These are phyloP conservation scores for Camelina sativa DNA, from an alignment of 345 rosid species.

Conservation along the genomic window DNA sequence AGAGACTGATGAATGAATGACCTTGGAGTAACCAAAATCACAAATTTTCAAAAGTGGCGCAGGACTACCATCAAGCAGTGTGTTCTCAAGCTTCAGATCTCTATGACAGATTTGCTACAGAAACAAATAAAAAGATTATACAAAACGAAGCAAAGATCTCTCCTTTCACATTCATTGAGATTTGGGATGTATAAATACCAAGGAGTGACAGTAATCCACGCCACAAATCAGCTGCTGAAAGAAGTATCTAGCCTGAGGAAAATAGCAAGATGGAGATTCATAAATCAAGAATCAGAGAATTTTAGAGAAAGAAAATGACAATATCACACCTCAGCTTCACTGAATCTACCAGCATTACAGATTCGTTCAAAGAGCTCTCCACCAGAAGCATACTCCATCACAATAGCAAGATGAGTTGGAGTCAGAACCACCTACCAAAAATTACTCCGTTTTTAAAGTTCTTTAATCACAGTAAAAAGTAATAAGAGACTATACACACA, in stretches of 20 bases:
- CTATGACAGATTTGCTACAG: constrained; percentile 94
- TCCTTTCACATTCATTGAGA: neutral
- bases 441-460: neutral
- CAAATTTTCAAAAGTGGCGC: constrained; percentile 92
- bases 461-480: neutral
- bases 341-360: constrained; percentile 89
- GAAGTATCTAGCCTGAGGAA: constrained; percentile 81
- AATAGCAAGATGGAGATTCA: constrained; percentile 3
- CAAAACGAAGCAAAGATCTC: constrained; percentile 11
- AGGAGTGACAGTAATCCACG: constrained; percentile 74
- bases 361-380: constrained; percentile 93
- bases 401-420: constrained; percentile 86
- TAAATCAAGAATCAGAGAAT: constrained; percentile 7
- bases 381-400: constrained; percentile 93
- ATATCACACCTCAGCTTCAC: constrained; percentile 79
- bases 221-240: constrained; percentile 93
- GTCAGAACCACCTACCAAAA: constrained; percentile 72
- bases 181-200: constrained; percentile 51
- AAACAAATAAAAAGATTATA: constrained; percentile 3
- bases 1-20: constrained; percentile 24
- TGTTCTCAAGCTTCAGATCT: constrained; percentile 92
- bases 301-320: neutral
- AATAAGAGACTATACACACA: neutral
- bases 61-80: constrained; percentile 88
- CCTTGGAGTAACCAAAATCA: constrained; percentile 97